A percentile compares a stretch with the other conserved stretches of the same genome.
Conservation (phyloP, 2,329 filamentous ascomycete genomes). For the Colletotrichum tropicicola region DNA sequence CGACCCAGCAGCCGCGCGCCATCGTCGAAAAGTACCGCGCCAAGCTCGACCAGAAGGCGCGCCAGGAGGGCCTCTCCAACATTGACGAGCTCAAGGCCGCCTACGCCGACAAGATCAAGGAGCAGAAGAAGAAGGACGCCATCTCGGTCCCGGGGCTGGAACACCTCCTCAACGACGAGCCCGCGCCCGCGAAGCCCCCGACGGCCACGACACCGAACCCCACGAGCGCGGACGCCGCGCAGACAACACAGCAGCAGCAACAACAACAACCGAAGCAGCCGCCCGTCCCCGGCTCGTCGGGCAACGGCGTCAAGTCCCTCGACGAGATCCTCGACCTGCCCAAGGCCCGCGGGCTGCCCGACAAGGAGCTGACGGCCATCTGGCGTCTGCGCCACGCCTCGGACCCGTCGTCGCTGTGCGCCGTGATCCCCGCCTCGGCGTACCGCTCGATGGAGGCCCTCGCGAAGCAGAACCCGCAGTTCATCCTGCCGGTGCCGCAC, state of each 20-base stretch:
- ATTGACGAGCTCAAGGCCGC: conserved; percentile 81
- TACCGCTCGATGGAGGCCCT: conserved; percentile 77
- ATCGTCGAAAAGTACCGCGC: conserved; percentile 86
- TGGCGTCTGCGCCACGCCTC: conserved; percentile 90
- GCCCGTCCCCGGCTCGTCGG: conserved; percentile 35
- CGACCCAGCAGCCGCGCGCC: conserved; percentile 72
- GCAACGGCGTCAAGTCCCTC: conserved; percentile 51
- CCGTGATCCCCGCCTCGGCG: conserved; percentile 77
- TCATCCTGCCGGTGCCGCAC: conserved; percentile 87
- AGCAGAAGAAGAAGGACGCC: conserved; percentile 74
- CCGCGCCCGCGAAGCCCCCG: conserved; percentile 43
- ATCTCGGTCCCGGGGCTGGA: conserved; percentile 50
- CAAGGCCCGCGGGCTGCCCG: conserved; percentile 77
- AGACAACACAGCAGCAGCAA: conserved; percentile 7
- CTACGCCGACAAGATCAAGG: conserved; percentile 84
- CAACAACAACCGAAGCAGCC: no score
- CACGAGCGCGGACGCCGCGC: neutral
- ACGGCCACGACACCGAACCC: conserved; percentile 33
- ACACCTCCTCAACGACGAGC: conserved; percentile 34
- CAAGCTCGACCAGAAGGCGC: conserved; percentile 86
- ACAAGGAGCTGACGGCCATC: conserved; percentile 84
- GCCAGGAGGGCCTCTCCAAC: conserved; percentile 73
- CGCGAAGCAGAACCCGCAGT: conserved; percentile 82
- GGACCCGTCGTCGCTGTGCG: conserved; percentile 81
- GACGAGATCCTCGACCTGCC: conserved; percentile 75